Base-by-base conservation (phyloP, 257 asterid genomes). In the Solanum pinnatisectum region DNA sequence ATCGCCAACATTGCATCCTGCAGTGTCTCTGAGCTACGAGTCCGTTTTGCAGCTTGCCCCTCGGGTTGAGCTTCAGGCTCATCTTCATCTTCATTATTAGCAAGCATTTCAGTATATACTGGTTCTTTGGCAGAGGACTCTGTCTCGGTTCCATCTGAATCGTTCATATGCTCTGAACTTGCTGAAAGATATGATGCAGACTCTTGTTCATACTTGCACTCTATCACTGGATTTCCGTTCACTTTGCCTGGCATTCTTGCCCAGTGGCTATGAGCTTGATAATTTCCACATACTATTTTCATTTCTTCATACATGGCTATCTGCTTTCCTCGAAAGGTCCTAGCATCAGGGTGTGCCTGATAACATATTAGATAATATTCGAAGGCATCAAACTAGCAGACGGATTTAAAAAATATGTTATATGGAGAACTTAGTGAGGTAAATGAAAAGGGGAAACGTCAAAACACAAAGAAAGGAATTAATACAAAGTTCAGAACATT, bases 291-390 rank as follows among this genome's bases (percentile, higher is more conserved):
- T 32, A 82, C 86, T 0, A 82, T 82, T 82, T 82, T 82, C 86
- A 82, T 82, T 82, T 49, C 70, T 30, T 82, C 86, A 49, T 82
- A 82, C 86, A 82, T 30, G 30, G 86, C 22, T 82, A 82, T 82
- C 70, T 82, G 70, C 70, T 82, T 82, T 30, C 86, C 86, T 49
- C 86, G 70, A 25, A 82, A 82, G 36, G 86, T 14, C 86, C 86
- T 49, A 30, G 86, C 86, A 82, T 82, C 86, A 82, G 70, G 86
- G 30, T 82, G 86, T 82, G 70, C 85, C 85, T 82, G 25, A 82
- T 30, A 81, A 82, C 44, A 82, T 82, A 82, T 46, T 18, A 82
- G 85, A 49, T 49, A 81, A 46, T 30, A 52, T 82, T 30, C 20
- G 3, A 46, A 46, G 30, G 42, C 42, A 30, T 46, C 85, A 81